These are phyloP conservation scores for Brassica cretica DNA, from an alignment of 345 rosid species.

Conservation along the genomic window DNA sequence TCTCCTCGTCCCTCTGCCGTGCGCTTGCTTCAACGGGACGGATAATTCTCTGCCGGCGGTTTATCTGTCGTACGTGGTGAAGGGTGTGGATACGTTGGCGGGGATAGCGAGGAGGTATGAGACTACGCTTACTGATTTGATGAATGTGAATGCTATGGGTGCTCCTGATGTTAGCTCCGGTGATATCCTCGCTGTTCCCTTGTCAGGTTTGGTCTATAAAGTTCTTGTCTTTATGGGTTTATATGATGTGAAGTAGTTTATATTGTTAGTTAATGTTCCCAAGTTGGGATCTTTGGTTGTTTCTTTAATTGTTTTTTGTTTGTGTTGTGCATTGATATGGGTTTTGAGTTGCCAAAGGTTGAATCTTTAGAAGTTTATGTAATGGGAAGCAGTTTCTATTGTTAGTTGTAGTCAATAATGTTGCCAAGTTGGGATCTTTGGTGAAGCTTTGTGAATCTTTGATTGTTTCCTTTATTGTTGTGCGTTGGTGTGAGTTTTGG, in stretches of 20 bases:
- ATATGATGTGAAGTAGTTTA: conserved; percentile 63
- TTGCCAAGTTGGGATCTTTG: too few species aligned
- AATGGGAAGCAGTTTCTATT: not conserved
- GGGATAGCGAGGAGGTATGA: conserved; percentile 73
- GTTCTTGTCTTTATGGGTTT: not conserved
- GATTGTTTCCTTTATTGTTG: too few species aligned
- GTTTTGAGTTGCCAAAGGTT: too few species aligned
- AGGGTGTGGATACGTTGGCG: conserved; percentile 61
- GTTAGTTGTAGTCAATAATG: too few species aligned
- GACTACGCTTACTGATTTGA: conserved; percentile 91
- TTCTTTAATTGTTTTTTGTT: too few species aligned
- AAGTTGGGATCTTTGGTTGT: too few species aligned
- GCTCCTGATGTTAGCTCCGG: conserved; percentile 64
- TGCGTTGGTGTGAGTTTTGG: too few species aligned
- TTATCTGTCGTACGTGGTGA: conserved; percentile 83
- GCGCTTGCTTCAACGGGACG: conserved; percentile 93
- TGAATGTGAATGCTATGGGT: conserved; percentile 99
- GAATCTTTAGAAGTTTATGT: too few species aligned
- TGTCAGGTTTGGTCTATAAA: conserved; percentile 65
- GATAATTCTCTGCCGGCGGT: conserved; percentile 87
- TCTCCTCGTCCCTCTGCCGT: conserved; percentile 82
- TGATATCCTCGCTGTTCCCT: conserved; percentile 87
- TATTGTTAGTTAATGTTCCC: too few species aligned
- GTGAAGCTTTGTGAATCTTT: too few species aligned
- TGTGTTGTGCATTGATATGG: too few species aligned